A percentile compares a stretch with the other conserved stretches of the same genome.
phyloP scores from a whole-genome alignment of 257 asterid genomes.

The Scutellaria barbata region DNA sequence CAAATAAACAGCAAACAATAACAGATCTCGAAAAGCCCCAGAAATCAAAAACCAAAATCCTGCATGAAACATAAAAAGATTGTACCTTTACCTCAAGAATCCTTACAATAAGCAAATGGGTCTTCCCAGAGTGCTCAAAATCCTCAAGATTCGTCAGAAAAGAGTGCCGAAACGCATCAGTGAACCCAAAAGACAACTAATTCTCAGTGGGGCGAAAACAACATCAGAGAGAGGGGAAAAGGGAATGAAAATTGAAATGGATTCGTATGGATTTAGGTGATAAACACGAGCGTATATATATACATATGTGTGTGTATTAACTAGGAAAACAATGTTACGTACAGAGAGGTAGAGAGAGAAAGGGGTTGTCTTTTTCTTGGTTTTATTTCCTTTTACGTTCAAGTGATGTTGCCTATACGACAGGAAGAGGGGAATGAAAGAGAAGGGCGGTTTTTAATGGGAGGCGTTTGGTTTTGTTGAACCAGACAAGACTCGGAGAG shows the following conservation, averaged over 20 bases:
- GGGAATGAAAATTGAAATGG: slow-evolving; percentile 22
- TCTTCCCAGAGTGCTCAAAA: slow-evolving; percentile 35
- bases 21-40: slow-evolving; percentile 42
- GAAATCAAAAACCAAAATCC: slow-evolving; percentile 19
- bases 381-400: slow-evolving; percentile 39
- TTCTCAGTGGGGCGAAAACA: slow-evolving; percentile 22
- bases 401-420: slow-evolving; percentile 43
- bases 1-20: slow-evolving; percentile 3
- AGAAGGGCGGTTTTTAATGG: slow-evolving; percentile 38
- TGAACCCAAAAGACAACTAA: not conserved
- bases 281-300: slow-evolving; percentile 20
- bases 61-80: slow-evolving; percentile 15
- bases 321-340: slow-evolving; percentile 19
- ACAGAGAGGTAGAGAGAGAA: slow-evolving; percentile 32
- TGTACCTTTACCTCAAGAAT: slow-evolving; percentile 47
- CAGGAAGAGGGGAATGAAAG: slow-evolving; percentile 43
- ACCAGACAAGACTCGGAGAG: slow-evolving; percentile 28
- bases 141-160: slow-evolving; percentile 40
- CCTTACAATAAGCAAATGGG: slow-evolving; percentile 41
- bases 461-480: slow-evolving; percentile 46
- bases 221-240: not conserved
- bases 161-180: slow-evolving; percentile 30
- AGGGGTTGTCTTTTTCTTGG: slow-evolving; percentile 32
- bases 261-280: slow-evolving; percentile 32
- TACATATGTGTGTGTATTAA: slow-evolving; percentile 5